Percentiles rank a stretch among this genome's conserved stretches.
These are phyloP conservation scores for Arthrobotrys conoides DNA, from an alignment of 2,329 filamentous ascomycete genomes.

Conservation along the genomic window DNA sequence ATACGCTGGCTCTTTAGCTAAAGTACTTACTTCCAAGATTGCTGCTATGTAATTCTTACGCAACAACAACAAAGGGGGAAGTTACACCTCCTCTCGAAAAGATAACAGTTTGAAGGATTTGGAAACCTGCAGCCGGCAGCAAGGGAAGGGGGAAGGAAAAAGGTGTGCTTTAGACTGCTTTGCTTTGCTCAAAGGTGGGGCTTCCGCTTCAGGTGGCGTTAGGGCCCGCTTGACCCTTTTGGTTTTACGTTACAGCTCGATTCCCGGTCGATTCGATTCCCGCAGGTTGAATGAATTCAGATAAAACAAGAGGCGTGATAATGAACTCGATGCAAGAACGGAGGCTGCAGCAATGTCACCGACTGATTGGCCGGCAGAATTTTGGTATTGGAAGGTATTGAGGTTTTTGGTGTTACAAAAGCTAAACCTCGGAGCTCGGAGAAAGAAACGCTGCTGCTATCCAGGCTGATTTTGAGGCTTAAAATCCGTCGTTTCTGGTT, in stretches of 20 bases:
- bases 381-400: background rate
- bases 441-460: background rate
- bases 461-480: constrained; percentile 22
- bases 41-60: constrained; percentile 31
- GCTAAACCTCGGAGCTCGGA: background rate
- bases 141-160: background rate
- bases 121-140: constrained; percentile 43
- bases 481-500: background rate
- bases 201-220: constrained; percentile 15
- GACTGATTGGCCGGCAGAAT: constrained; percentile 42
- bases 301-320: constrained; percentile 12
- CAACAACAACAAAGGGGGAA: constrained; percentile 20
- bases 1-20: background rate
- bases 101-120: constrained; percentile 56
- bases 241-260: constrained; percentile 10
- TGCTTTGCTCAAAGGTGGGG: constrained; percentile 5
- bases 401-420: constrained; percentile 14
- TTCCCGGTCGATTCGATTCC: background rate
- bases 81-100: constrained; percentile 5
- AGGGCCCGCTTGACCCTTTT: constrained; percentile 35
- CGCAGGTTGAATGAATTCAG: constrained; percentile 3
- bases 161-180: constrained; percentile 29
- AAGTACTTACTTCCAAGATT: background rate
- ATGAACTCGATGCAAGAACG: background rate
- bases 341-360: constrained; percentile 25